These are phyloP conservation scores for Tardiomyces depauwii DNA, from an alignment of 1,139 yeast genomes.

Conservation along the genomic window DNA sequence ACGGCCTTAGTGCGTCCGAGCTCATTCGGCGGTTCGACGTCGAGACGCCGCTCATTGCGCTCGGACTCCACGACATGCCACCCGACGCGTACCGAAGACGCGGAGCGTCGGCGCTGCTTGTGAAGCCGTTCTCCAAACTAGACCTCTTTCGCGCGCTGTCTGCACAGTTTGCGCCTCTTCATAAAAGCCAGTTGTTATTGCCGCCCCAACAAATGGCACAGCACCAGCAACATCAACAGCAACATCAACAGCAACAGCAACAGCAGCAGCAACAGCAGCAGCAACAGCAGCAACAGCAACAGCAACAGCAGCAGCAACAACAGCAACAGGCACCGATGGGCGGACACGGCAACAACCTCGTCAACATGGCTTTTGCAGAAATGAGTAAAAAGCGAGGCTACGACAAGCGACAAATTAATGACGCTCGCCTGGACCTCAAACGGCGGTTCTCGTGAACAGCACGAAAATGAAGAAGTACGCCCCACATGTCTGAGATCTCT, in stretches of 20 bases:
- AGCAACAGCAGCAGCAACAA: conserved; percentile 2
- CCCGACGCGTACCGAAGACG: too few relatives aligned
- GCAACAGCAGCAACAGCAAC: conserved; percentile 1
- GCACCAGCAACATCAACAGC: too few relatives aligned
- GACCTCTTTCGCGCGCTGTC: conserved; percentile 67
- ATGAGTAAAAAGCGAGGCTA: conserved; percentile 1
- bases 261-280: neutral
- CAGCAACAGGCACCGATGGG: neutral
- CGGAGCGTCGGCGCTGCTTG: conserved; percentile 32
- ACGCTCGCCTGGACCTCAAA: too few relatives aligned
- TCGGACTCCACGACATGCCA: conserved; percentile 31
- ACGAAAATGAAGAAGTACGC: too few relatives aligned
- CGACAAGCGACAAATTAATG: neutral
- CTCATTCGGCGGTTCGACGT: conserved; percentile 76
- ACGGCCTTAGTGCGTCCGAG: conserved; percentile 88
- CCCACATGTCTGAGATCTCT: too few relatives aligned
- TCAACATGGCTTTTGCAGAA: neutral
- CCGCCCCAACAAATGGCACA: neutral
- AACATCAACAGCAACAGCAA: neutral
- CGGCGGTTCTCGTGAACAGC: too few relatives aligned
- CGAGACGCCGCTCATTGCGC: conserved; percentile 80
- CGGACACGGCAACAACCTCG: neutral
- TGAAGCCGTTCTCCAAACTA: conserved; percentile 84
- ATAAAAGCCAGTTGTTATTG: too few relatives aligned
- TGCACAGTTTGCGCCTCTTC: conserved; percentile 38